Percentiles rank a stretch among this genome's conserved stretches.
Evolutionary conservation across 805 yeast species (phyloP).

Genomic region (Torulaspora quercuum): DNA sequence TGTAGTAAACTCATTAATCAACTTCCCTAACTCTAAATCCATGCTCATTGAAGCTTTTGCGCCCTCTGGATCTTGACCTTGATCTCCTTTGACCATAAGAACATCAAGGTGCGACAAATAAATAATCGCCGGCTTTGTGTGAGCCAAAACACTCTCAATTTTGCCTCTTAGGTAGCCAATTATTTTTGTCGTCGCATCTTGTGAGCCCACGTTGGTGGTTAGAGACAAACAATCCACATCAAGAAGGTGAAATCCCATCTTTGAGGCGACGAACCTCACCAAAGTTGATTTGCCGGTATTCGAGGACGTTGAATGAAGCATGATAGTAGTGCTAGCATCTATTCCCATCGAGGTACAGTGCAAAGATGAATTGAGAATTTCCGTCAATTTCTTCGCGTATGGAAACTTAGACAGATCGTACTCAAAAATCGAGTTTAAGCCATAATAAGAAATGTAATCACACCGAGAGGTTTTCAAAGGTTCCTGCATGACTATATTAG

Average conservation of each 20-base stretch:
- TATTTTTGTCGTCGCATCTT: slow-evolving; percentile 73
- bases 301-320: slow-evolving; percentile 65
- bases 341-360: slow-evolving; percentile 27
- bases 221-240: slow-evolving; percentile 63
- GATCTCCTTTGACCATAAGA: slow-evolving; percentile 63
- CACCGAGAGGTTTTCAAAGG: slow-evolving; percentile 33
- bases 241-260: slow-evolving; percentile 62
- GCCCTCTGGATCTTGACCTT: slow-evolving; percentile 45
- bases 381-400: slow-evolving; percentile 50
- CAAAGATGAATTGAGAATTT: slow-evolving; percentile 53
- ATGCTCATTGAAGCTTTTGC: slow-evolving; percentile 33
- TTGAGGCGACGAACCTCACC: slow-evolving; percentile 51
- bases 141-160: slow-evolving; percentile 57
- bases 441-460: slow-evolving; percentile 48
- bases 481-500: slow-evolving; percentile 50
- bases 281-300: slow-evolving; percentile 77
- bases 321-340: slow-evolving; percentile 55
- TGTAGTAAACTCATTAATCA: slow-evolving; percentile 52
- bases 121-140: slow-evolving; percentile 47
- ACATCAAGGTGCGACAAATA: slow-evolving; percentile 72
- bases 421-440: slow-evolving; percentile 42
- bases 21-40: slow-evolving; percentile 51
- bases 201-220: slow-evolving; percentile 46
- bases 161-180: slow-evolving; percentile 75
- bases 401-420: slow-evolving; percentile 39